Base-by-base conservation (phyloP, 2,329 filamentous ascomycete genomes). In the Ophiostoma pallidulum region DNA sequence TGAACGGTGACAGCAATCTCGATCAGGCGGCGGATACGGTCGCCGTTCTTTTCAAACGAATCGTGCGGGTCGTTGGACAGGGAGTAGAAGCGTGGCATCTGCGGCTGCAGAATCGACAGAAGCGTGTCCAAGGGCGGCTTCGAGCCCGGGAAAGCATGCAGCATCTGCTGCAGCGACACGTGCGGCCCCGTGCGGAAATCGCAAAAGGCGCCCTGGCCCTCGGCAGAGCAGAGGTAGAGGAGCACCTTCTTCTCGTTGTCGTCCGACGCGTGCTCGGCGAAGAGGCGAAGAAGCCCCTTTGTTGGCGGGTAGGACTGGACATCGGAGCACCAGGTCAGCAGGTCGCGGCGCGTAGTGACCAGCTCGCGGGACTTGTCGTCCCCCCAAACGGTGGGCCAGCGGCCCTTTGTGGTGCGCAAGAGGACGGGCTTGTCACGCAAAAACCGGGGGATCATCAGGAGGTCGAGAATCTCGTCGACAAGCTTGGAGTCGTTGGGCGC, bases 31-130 rank as follows among this genome's bases (percentile, higher is more conserved):
- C 86, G 84, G 56, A 78, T 76, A 54, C 84, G 78, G 33, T 79
- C 77, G 53, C 84, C 84, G 53, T 80, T 77, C 37, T 41, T 75
- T n/a, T 43, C 32, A 3, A 29, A 85, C 8, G 74, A 75, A 56
- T 94, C 80, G 54, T 92, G 86, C 0, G 92, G 92, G 60, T 98
- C 92, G 63, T 95, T 96, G 46, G 90, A 96, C 13, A 98, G 80
- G 4, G 91, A 97, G 70, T 98, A 98, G 72, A 98, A 98, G 51
- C 92, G 86, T 3, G 92, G 92, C 91, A 97, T 97, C 44, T 97
- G 75, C 41, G 87, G 85, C 58, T 85, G 86, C 45, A 96, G 77
- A 37, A 84, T 77, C 3, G 85, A 86, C 31, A 96, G 75, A 10
- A 98, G 73, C 51, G 81, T 73, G 47, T 92, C 86, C 57, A 98